Evolutionary conservation across 176 grass and related monocot species (phyloP), one percentile per base, ranked within the genome.

Genomic region (Triticum turgidum): DNA sequence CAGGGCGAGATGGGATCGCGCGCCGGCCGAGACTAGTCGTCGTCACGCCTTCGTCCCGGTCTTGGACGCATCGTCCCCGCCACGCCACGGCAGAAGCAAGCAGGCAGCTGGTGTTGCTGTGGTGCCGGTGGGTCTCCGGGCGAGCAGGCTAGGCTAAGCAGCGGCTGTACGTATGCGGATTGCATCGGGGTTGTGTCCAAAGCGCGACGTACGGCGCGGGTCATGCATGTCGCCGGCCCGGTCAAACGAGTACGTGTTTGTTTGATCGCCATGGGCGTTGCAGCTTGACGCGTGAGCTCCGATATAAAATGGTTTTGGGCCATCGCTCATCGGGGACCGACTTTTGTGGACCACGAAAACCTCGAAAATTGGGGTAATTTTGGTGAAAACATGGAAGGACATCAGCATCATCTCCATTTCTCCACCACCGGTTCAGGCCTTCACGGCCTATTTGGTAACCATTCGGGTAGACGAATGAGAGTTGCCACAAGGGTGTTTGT

Each of bases 1-100:
- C 65, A 51, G 81, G 72, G 3, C 77, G 69, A 69, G 85, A 91
- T 90, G 45, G 89, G 85, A 87, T 90, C 89, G 45, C 80, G 80
- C 56, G 79, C 84, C 71, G 37, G 80, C 65, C 73, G 84, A 68
- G 85, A 87, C 89, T 51, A 49, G 80, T 83, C 84, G 80, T 21
- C 75, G 73, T 78, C 79, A 22, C 62, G 18, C 79, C 25, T 4
- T 37, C 35, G 79, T 24, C 34, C 79, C 83, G 84, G 80, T 6
- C 34, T 87, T 90, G 84, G 80, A 90, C 65, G 80, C 42, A 80
- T 87, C 84, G 84, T 73, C 84, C 79, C 54, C 33, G 88, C 73
- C 65, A 21, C 80, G 89, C 52, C 79, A 52, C 47, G 47, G 47
- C 47, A 18, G 81, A 64, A 12, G 74, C 21, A 17, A 76, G 22